A percentile compares a stretch with the other conserved stretches of the same genome.
These are phyloP conservation scores for Colletotrichum sansevieriae DNA, from an alignment of 2,329 filamentous ascomycete genomes.

Conservation along the genomic window DNA sequence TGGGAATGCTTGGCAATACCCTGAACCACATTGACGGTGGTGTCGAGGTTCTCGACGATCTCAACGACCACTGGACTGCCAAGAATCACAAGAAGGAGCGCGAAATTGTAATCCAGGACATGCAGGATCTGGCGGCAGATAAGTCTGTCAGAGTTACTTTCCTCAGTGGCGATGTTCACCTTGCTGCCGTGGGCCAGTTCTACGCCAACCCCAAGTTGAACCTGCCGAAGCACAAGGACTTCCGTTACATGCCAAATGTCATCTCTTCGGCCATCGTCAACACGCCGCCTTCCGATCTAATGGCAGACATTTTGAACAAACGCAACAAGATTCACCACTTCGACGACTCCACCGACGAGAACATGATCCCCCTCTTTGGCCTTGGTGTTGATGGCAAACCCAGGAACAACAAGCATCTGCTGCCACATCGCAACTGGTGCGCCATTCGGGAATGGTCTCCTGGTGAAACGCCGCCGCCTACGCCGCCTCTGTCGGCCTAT, in stretches of 20 bases:
- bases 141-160: conserved; percentile 94
- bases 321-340: conserved; percentile 85
- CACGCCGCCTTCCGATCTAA: conserved; percentile 85
- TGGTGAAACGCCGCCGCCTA: conserved; percentile 78
- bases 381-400: conserved; percentile 90
- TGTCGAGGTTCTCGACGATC: conserved; percentile 89
- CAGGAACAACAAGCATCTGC: conserved; percentile 89
- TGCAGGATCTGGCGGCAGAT: conserved; percentile 93
- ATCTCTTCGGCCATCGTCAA: conserved; percentile 96
- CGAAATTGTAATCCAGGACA: conserved; percentile 86
- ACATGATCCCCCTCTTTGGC: conserved; percentile 94
- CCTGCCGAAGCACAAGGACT: conserved; percentile 89
- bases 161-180: conserved; percentile 91
- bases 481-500: conserved; percentile 68
- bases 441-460: conserved; percentile 88
- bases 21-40: conserved; percentile 93
- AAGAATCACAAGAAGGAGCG: conserved; percentile 94
- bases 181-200: conserved; percentile 93
- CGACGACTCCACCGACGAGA: conserved; percentile 85
- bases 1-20: conserved; percentile 82
- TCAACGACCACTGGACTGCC: conserved; percentile 98
- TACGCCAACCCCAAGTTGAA: conserved; percentile 88
- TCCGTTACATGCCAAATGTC: conserved; percentile 96
- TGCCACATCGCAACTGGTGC: conserved; percentile 96
- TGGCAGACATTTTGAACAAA: conserved; percentile 94